phyloP scores from a whole-genome alignment of 73 alveolate species.

The Paraurostyla sp. region DNA sequence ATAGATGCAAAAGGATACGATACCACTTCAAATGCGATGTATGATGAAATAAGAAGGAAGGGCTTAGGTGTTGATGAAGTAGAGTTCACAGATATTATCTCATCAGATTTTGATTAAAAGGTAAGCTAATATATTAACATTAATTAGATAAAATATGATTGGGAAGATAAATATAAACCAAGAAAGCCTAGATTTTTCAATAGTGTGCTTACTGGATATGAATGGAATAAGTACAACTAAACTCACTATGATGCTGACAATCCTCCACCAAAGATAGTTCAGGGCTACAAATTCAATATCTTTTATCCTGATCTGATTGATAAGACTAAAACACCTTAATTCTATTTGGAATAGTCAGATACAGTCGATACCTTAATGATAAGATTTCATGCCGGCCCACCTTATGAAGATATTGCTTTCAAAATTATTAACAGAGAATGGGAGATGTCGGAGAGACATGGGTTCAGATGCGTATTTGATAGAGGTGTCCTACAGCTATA shows the following conservation, averaged over 20 bases:
- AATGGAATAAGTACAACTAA: constrained; percentile 99
- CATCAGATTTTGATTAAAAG: background rate
- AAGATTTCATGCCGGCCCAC: constrained; percentile 99
- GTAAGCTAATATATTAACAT: background rate
- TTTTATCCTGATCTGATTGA: constrained; percentile 99
- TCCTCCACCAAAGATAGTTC: constrained; percentile 99
- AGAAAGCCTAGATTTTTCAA: constrained; percentile 96
- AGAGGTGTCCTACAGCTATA: constrained; percentile 94
- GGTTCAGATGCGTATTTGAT: constrained; percentile 92
- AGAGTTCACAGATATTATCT: constrained; percentile 75
- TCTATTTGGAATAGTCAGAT: constrained; percentile 86
- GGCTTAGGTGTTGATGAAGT: constrained; percentile 83
- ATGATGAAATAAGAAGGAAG: constrained; percentile 70
- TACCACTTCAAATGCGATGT: constrained; percentile 57
- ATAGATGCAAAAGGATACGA: constrained; percentile 7
- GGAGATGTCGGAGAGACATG: constrained; percentile 97
- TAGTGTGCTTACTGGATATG: constrained; percentile 98
- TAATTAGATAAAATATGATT: constrained; percentile 77
- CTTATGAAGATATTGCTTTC: constrained; percentile 99
- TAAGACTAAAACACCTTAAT: constrained; percentile 98
- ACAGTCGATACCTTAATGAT: constrained; percentile 90
- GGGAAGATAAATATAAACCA: constrained; percentile 92
- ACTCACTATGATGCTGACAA: constrained; percentile 98
- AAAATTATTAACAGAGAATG: constrained; percentile 99
- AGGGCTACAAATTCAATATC: constrained; percentile 98